phyloP scores from a whole-genome alignment of 768 basidiomycete genomes.

The Termitomyces sp. region DNA sequence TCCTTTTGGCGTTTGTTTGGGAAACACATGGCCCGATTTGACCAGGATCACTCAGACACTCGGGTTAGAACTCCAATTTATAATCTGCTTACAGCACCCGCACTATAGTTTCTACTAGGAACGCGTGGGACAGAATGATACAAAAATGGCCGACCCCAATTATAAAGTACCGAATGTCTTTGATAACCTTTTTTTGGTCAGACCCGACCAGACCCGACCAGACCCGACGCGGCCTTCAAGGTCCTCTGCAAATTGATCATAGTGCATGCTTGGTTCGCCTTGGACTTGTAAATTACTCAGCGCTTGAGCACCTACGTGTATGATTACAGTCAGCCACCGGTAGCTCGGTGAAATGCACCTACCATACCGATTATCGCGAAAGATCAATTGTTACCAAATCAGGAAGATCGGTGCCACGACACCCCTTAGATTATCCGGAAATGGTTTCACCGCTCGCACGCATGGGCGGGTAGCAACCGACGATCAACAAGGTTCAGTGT shows the following conservation, averaged over 20 bases:
- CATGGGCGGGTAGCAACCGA: too few species aligned
- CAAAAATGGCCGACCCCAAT: too few species aligned
- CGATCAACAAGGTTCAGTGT: too few species aligned
- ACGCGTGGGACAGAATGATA: constrained; percentile 5
- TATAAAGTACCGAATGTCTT: too few species aligned
- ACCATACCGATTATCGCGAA: too few species aligned
- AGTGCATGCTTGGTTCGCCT: too few species aligned
- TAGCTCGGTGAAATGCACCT: too few species aligned
- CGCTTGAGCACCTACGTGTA: not conserved
- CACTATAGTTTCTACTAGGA: not conserved
- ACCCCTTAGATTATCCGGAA: not conserved
- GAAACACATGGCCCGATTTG: constrained; percentile 25
- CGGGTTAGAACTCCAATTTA: constrained; percentile 6
- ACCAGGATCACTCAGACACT: constrained; percentile 1
- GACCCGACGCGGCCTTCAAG: too few species aligned
- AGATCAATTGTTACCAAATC: not conserved
- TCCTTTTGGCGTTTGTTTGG: constrained; percentile 25
- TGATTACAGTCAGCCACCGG: not conserved
- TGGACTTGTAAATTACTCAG: not conserved
- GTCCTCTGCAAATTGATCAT: too few species aligned
- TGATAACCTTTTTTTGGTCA: too few species aligned
- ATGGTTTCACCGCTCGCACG: constrained; percentile 7
- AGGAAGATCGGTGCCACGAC: constrained; percentile 7
- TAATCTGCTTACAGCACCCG: constrained; percentile 2
- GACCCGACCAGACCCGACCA: too few species aligned